phyloP scores from a whole-genome alignment of 306 rosid species.

The Oxytropis ochrocephala region DNA sequence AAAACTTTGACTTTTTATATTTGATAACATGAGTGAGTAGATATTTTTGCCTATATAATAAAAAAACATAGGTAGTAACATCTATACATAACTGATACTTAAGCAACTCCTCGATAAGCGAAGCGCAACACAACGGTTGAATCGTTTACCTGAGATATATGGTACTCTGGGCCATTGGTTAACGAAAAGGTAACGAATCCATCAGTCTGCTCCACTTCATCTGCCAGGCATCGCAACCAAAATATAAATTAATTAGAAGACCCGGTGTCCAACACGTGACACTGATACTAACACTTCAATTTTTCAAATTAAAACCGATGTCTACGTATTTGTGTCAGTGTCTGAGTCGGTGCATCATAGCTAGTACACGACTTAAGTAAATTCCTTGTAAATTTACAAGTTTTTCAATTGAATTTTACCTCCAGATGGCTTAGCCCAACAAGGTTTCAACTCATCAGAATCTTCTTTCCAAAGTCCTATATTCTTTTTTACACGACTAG shows the following conservation, averaged over 20 bases:
- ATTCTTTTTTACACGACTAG: conserved; percentile 39
- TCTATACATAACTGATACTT: not conserved
- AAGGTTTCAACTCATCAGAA: conserved; percentile 57
- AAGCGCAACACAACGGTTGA: conserved; percentile 4
- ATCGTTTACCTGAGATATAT: conserved; percentile 78
- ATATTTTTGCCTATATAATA: too few species aligned
- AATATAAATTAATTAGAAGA: not conserved
- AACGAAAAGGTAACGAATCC: conserved; percentile 83
- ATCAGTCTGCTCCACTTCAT: conserved; percentile 59
- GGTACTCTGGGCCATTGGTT: conserved; percentile 94
- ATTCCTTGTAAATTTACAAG: not conserved
- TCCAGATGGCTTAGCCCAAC: conserved; percentile 67
- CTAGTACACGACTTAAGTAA: not conserved
- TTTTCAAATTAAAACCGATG: too few species aligned
- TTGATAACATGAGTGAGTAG: too few species aligned
- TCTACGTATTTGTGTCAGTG: too few species aligned
- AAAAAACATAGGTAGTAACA: too few species aligned
- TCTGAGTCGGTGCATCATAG: too few species aligned
- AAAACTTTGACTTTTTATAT: too few species aligned
- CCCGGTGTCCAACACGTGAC: too few species aligned
- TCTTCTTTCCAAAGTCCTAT: conserved; percentile 63
- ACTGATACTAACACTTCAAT: too few species aligned
- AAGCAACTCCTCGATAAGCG: conserved; percentile 1
- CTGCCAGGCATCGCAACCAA: conserved; percentile 36
- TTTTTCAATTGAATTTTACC: conserved; percentile 38